Evolutionary conservation across 805 yeast genomes (phyloP).

Genomic region (Kodamaea jinghongensis): DNA sequence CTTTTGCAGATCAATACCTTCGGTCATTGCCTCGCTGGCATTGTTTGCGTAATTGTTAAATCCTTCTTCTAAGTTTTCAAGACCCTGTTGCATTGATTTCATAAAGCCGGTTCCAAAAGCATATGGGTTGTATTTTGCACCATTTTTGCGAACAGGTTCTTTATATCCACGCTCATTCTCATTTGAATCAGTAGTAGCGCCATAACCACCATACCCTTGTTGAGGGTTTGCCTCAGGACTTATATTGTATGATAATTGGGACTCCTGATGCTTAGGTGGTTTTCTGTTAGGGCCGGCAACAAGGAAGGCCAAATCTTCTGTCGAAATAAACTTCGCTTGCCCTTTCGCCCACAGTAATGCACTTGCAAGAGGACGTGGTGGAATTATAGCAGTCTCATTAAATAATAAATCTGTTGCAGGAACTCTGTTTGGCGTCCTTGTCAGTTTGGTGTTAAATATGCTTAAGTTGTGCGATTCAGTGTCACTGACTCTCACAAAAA

Average conservation of each 20-base stretch:
- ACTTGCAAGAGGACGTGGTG: constrained; percentile 76
- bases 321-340: constrained; percentile 51
- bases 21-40: constrained; percentile 53
- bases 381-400: constrained; percentile 64
- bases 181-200: constrained; percentile 13
- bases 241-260: constrained; percentile 47
- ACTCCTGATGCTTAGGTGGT: constrained; percentile 56
- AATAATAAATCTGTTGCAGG: constrained; percentile 56
- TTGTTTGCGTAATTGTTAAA: constrained; percentile 57
- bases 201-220: constrained; percentile 28
- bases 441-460: constrained; percentile 14
- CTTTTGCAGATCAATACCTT: constrained; percentile 48
- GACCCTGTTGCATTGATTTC: constrained; percentile 49
- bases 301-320: constrained; percentile 59
- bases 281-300: constrained; percentile 77
- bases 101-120: constrained; percentile 35
- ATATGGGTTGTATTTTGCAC: constrained; percentile 23
- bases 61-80: constrained; percentile 52
- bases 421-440: constrained; percentile 14
- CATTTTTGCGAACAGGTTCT: constrained; percentile 45
- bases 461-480: constrained; percentile 37
- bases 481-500: constrained; percentile 52
- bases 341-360: constrained; percentile 88
- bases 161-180: constrained; percentile 32
- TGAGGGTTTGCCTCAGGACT: constrained; percentile 44